These are phyloP conservation scores for Capronia epimyces DNA, from an alignment of 2,329 filamentous ascomycete species.

Conservation along the genomic window DNA sequence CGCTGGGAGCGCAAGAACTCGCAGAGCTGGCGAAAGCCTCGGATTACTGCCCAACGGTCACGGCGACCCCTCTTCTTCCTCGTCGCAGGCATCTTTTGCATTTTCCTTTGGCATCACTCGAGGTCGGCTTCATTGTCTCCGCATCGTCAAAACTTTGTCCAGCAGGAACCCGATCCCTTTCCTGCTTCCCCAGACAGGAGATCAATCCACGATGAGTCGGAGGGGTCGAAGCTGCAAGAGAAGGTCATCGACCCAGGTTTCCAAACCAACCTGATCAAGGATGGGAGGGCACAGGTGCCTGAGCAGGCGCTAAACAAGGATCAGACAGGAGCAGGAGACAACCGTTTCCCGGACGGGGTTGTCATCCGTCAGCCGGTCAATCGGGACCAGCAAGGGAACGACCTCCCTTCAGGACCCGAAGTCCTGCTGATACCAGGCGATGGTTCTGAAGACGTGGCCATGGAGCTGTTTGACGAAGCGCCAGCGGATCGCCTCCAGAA, in stretches of 20 bases:
- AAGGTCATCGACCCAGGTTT: neutral
- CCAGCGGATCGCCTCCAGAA: slow-evolving; percentile 5
- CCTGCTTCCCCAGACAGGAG: slow-evolving; percentile 7
- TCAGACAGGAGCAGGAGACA: neutral
- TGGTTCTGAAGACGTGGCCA: neutral
- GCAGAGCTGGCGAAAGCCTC: slow-evolving; percentile 13
- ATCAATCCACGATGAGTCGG: slow-evolving; percentile 7
- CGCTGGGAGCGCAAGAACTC: slow-evolving; percentile 15
- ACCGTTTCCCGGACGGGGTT: neutral
- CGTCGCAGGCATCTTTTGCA: slow-evolving; percentile 9
- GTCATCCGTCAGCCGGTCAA: neutral
- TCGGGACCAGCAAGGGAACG: neutral
- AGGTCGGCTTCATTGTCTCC: slow-evolving; percentile 4
- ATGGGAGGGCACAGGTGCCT: neutral
- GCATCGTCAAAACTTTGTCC: slow-evolving; percentile 2
- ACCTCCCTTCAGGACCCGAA: slow-evolving; percentile 6
- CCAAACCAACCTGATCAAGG: neutral
- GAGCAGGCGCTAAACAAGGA: neutral
- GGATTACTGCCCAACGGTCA: slow-evolving; percentile 4
- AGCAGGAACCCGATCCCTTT: neutral
- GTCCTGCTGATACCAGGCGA: slow-evolving; percentile 8
- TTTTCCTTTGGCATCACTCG: slow-evolving; percentile 9
- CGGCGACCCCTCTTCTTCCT: slow-evolving; percentile 7
- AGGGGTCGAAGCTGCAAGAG: neutral
- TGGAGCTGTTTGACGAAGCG: neutral